Percentiles rank a stretch among this genome's conserved stretches.
Conservation (phyloP, 371 early-diverging fungal genomes). For the Lichtheimia corymbifera region DNA sequence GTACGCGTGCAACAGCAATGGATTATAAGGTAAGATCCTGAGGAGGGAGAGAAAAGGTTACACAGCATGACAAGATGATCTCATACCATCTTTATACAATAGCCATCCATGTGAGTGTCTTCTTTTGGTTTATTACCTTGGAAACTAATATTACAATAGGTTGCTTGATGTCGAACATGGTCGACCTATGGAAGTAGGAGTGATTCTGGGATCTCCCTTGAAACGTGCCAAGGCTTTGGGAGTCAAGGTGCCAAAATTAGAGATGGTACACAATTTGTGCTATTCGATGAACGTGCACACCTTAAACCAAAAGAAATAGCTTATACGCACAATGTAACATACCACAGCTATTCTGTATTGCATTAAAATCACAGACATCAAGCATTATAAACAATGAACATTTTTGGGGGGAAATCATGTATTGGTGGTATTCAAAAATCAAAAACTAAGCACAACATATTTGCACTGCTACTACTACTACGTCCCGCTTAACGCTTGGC, state of each 20-base stretch:
- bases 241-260: slow-evolving; percentile 44
- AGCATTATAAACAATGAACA: too few species aligned
- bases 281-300: slow-evolving; percentile 4
- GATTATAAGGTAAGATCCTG: slow-evolving; percentile 49
- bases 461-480: too few species aligned
- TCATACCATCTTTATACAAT: background rate
- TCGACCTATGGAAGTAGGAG: slow-evolving; percentile 67
- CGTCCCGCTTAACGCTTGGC: background rate
- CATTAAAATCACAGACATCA: too few species aligned
- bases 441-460: too few species aligned
- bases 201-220: slow-evolving; percentile 65
- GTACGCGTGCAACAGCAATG: slow-evolving; percentile 45
- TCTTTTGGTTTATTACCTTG: too few species aligned
- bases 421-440: too few species aligned
- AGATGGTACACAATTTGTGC: slow-evolving; percentile 36
- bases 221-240: slow-evolving; percentile 54
- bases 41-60: background rate
- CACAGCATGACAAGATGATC: background rate
- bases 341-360: too few species aligned
- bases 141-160: slow-evolving; percentile 6
- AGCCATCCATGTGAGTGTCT: slow-evolving; percentile 57
- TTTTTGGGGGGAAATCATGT: too few species aligned
- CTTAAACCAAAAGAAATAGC: background rate
- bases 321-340: too few species aligned
- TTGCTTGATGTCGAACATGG: slow-evolving; percentile 61